These are phyloP conservation scores for Cucurbita pepo DNA, from an alignment of 306 rosid species.

Conservation along the genomic window DNA sequence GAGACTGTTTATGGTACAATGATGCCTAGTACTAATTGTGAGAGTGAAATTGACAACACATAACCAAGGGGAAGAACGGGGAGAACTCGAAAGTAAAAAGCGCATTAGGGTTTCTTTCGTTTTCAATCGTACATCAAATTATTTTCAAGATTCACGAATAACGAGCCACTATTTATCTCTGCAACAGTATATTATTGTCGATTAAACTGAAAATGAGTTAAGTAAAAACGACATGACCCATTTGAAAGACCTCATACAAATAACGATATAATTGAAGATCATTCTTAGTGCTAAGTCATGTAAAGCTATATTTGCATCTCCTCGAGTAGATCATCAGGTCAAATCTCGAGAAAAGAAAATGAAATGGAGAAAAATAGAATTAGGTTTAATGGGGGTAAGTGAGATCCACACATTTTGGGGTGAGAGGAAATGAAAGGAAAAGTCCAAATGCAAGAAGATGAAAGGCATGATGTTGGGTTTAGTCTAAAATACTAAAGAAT, in stretches of 20 bases:
- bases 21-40: not conserved
- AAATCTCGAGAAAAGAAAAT: too few species aligned
- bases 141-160: not conserved
- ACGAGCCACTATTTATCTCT: not conserved
- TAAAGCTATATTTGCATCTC: too few species aligned
- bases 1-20: not conserved
- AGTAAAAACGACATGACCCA: not conserved
- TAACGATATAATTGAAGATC: not conserved
- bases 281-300: too few species aligned
- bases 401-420: not conserved
- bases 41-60: not conserved
- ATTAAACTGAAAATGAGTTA: not conserved
- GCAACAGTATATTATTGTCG: not conserved
- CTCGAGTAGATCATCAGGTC: too few species aligned
- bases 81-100: not conserved
- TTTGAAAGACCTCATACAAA: not conserved
- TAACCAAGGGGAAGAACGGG: not conserved
- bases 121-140: not conserved
- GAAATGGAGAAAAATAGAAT: not conserved
- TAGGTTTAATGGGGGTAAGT: not conserved
- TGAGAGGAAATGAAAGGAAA: not conserved
- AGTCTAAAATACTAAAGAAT: not conserved
- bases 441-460: not conserved
- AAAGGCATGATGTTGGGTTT: conserved; percentile 1
- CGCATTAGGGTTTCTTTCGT: not conserved